These are phyloP conservation scores for Pythium inflatum DNA, from an alignment of 352 stramenopile species.

Conservation along the genomic window DNA sequence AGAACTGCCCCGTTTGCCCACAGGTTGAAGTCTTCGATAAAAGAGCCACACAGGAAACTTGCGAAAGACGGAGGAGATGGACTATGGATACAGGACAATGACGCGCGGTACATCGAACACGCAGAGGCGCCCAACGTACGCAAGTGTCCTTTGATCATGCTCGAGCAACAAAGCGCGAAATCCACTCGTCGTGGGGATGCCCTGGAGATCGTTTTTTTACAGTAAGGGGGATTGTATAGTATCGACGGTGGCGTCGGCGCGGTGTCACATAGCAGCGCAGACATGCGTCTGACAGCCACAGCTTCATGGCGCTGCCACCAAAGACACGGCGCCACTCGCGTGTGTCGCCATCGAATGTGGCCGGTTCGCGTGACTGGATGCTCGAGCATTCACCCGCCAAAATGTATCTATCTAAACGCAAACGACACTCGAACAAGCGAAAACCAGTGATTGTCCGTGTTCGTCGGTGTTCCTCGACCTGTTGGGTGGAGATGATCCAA, in stretches of 20 bases:
- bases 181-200: neutral
- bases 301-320: too few relatives aligned
- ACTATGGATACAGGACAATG: too few relatives aligned
- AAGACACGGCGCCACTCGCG: too few relatives aligned
- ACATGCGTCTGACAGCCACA: too few relatives aligned
- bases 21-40: neutral
- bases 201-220: neutral
- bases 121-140: too few relatives aligned
- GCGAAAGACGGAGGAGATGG: neutral
- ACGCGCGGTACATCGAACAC: too few relatives aligned
- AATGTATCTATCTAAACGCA: neutral
- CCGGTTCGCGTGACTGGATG: neutral
- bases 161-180: neutral
- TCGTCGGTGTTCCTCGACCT: neutral
- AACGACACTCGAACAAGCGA: neutral
- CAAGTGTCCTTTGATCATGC: neutral
- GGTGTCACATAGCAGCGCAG: too few relatives aligned
- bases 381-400: neutral
- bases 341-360: slow-evolving; percentile 12
- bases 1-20: neutral
- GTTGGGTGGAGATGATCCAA: neutral
- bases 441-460: neutral
- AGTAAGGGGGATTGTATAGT: neutral
- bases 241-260: too few relatives aligned
- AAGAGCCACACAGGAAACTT: neutral